Conservation (phyloP, 129 eudicot species). For the Kitagawia praeruptora region DNA sequence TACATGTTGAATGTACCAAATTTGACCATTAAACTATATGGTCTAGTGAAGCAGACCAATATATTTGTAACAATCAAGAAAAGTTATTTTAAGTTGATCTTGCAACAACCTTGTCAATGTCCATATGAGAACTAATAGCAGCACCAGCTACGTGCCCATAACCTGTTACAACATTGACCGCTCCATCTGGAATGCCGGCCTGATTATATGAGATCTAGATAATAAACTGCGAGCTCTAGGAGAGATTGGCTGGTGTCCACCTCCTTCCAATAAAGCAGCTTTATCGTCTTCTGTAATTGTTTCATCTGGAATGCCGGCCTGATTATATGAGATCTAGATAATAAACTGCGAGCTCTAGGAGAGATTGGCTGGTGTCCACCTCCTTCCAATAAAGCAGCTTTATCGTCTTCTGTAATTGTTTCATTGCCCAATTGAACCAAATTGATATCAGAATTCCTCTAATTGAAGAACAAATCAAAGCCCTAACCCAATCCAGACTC, state of each 20-base stretch:
- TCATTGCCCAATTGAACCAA: conserved; percentile 52
- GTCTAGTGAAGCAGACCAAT: background rate
- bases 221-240: conserved; percentile 49
- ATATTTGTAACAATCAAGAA: no score
- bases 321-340: conserved; percentile 40
- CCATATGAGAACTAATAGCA: conserved; percentile 90
- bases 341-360: conserved; percentile 45
- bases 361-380: conserved; percentile 57
- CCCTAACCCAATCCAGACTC: no score
- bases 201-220: conserved; percentile 40
- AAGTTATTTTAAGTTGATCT: background rate
- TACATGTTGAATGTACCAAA: conserved; percentile 22
- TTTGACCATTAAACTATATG: background rate
- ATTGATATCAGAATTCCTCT: conserved; percentile 64
- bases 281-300: conserved; percentile 65
- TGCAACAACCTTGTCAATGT: conserved; percentile 50
- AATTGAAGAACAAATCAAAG: no score
- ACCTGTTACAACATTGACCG: conserved; percentile 72
- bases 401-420: conserved; percentile 62
- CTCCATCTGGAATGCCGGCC: conserved; percentile 97
- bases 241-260: conserved; percentile 52
- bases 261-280: conserved; percentile 70
- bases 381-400: conserved; percentile 67
- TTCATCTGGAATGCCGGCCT: conserved; percentile 78
- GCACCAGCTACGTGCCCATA: conserved; percentile 62